Evolutionary conservation across 345 rosid genomes (phyloP).

Genomic region (Pistacia atlantica): DNA sequence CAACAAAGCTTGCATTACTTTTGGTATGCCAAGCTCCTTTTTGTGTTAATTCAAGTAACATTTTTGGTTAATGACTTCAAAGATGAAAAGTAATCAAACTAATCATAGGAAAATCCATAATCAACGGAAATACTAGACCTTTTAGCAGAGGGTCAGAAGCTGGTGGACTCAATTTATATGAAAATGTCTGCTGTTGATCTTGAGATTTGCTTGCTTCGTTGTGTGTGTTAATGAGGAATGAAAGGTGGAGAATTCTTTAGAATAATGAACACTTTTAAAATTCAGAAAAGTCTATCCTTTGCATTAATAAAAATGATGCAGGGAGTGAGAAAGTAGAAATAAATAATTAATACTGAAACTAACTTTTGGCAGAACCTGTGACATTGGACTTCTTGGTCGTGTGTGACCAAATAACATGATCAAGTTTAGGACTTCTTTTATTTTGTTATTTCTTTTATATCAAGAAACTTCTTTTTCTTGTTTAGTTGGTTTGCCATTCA

Average conservation of each 20-base stretch:
- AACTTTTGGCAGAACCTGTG: not conserved
- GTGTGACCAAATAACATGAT: not conserved
- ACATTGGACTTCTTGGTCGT: not conserved
- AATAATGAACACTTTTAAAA: not conserved
- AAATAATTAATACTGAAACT: too few relatives aligned
- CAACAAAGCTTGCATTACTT: constrained; percentile 95
- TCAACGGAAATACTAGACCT: not conserved
- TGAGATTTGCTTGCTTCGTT: too few relatives aligned
- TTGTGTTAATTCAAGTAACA: not conserved
- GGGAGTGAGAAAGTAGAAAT: not conserved
- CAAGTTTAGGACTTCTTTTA: not conserved
- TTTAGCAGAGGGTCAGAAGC: not conserved
- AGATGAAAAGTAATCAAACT: not conserved
- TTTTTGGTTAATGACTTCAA: not conserved
- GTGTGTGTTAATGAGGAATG: not conserved
- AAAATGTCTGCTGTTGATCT: not conserved
- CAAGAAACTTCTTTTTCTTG: not conserved
- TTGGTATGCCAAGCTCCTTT: constrained; percentile 54
- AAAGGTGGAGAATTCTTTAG: not conserved
- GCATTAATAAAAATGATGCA: not conserved
- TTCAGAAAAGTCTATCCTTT: not conserved
- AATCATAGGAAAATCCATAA: not conserved
- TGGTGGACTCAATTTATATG: not conserved
- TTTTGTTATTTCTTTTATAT: too few relatives aligned
- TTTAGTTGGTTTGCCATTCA: not conserved